Base-by-base conservation (phyloP, 2,329 filamentous ascomycete genomes). In the Diaporthe humulicola region DNA sequence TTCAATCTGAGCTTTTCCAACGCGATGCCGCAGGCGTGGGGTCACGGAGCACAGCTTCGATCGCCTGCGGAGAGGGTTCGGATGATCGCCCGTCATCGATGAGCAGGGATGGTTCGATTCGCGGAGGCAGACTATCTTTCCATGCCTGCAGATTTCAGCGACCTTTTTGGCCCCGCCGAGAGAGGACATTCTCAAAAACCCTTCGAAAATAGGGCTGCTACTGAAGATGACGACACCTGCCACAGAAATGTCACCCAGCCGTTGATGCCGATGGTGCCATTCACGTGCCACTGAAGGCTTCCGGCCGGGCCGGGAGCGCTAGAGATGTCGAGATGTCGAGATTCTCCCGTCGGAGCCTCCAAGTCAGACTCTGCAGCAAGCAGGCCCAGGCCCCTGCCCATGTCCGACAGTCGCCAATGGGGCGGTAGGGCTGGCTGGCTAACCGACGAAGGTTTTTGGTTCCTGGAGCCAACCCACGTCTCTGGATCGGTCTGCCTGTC, bases 401-500 rank as follows among this genome's bases (percentile, higher is more conserved):
- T 52, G 64, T 69, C 33, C 12, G 57, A 38, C 38, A 25, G 9
- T 74, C 70, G 45, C 73, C 73, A 75, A 75, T 70, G 45, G 70
- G 70, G 67, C 64, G 36, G 56, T 57, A 38, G 45, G 33, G 69
- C 64, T 67, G 64, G 64, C 45, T 19, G 45, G 30, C 14, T 33
- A 19, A 30, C 58, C 15, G 60, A n/a, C 54, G 61, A 48, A 50
- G 48, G 73, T 33, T 30, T 52, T 57, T 36, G 56, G 70, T 70
- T 33, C 70, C 70, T 73, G 70, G 48, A 69, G 36, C 74, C 56
- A 70, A 45, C 28, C 56, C 64, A 28, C 25, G 45, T 54, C 50
- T 48, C 45, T 45, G 70, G 60, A 57, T 61, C 69, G 40, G 42
- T 50, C 58, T 61, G 38, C 60, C 17, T 45, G 58, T 64, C 36